These are phyloP conservation scores for Capillidium heterosporum DNA, from an alignment of 371 early-diverging fungal species.

Conservation along the genomic window DNA sequence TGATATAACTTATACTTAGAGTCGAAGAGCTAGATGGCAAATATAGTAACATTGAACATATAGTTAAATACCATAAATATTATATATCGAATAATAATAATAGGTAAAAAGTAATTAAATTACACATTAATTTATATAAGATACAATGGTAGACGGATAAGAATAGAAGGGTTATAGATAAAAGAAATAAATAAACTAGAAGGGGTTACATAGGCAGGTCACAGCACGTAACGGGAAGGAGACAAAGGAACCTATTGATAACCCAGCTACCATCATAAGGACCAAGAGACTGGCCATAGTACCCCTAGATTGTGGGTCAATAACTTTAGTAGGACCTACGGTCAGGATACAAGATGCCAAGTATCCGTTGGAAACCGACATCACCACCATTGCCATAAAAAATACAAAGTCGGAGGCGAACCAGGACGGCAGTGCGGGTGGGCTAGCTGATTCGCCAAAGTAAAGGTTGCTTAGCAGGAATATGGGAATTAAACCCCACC, in stretches of 20 bases:
- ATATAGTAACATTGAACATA: too few relatives aligned
- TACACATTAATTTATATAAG: too few relatives aligned
- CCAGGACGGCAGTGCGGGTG: slow-evolving; percentile 24
- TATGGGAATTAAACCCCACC: slow-evolving; percentile 41
- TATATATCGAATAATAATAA: too few relatives aligned
- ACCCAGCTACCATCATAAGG: slow-evolving; percentile 43
- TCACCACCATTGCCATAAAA: slow-evolving; percentile 31
- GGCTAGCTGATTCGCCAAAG: slow-evolving; percentile 6
- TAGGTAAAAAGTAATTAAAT: too few relatives aligned
- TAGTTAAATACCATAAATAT: too few relatives aligned
- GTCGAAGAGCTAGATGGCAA: too few relatives aligned
- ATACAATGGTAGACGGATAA: too few relatives aligned
- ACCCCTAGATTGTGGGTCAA: slow-evolving; percentile 29
- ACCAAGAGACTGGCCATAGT: slow-evolving; percentile 47
- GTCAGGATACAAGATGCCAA: slow-evolving; percentile 52
- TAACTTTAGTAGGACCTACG: slow-evolving; percentile 36
- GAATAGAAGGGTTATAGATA: not conserved
- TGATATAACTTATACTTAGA: too few relatives aligned
- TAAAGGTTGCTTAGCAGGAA: slow-evolving; percentile 47
- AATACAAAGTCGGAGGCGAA: slow-evolving; percentile 37
- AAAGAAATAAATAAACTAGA: not conserved
- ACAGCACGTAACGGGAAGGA: slow-evolving; percentile 27
- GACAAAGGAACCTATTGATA: slow-evolving; percentile 17
- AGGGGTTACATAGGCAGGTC: slow-evolving; percentile 8
- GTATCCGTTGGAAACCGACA: slow-evolving; percentile 52